Evolutionary conservation across 352 stramenopile species (phyloP), one percentile per base, ranked within the genome.

Genomic region (Aphanomyces invadans): DNA sequence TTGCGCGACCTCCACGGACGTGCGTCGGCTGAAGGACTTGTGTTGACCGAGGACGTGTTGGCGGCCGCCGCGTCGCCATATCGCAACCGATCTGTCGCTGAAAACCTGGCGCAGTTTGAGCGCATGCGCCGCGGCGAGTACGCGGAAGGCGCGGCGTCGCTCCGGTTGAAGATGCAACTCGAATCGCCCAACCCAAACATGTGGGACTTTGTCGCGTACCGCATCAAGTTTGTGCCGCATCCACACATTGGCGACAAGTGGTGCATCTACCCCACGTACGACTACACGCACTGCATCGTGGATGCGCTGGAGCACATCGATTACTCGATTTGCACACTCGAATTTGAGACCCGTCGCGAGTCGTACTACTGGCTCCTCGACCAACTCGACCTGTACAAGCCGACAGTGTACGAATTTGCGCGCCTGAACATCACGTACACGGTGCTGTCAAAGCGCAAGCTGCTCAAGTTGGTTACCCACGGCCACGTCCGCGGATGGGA

Each of bases 201-300:
- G 96, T 97, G 90, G 89, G 94, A 98, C 77, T 90, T 96, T 74
- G 89, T 96, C 53, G 97, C 97, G 4, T 99, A 99, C 76, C 95
- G 97, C 64, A 98, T 99, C 83, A 98, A 98, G 74, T 99, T 96
- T 73, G 91, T 97, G 48, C 74, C 91, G 45, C 97, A 99, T 78
- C 97, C 97, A 51, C 95, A 99, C 80, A 92, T 97, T 42, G 97
- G 97, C 38, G 84, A 97, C 68, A 92, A 92, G 68, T 99, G 97
- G 97, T 99, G 96, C 76, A 98, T 99, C 74, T 99, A 99, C 79
- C 97, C 97, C 10, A 98, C 95, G 4, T 99, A 99, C 77, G 97
- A 99, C 82, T 99, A 97, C 76, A 99, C 97, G 67, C 97, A 99
- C 82, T 98, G 97, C 77, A 98, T 99, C 71, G 82, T 93, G 38